phyloP scores from a whole-genome alignment of 164 flowering plant species.

The Vitis vinifera region DNA sequence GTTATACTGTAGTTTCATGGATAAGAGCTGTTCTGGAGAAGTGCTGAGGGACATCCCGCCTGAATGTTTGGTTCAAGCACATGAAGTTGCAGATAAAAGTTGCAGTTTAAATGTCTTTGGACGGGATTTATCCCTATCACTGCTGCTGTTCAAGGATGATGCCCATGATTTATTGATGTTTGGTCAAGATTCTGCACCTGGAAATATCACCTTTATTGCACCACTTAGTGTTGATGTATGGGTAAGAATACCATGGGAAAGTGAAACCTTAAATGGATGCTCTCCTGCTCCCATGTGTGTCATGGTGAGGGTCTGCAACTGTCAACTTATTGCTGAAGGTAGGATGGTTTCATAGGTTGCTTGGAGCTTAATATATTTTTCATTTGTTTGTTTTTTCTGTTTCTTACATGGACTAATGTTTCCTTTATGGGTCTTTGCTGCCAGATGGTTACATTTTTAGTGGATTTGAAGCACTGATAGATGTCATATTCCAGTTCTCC shows the following conservation, averaged over 20 bases:
- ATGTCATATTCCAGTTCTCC: conserved; percentile 50
- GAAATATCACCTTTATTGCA: conserved; percentile 36
- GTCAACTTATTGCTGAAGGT: conserved; percentile 75
- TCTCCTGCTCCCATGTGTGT: conserved; percentile 37
- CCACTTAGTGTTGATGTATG: conserved; percentile 68
- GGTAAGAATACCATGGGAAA: conserved; percentile 67
- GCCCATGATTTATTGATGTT: conserved; percentile 12
- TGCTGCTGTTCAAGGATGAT: conserved; percentile 34
- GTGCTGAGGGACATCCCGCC: conserved; percentile 47
- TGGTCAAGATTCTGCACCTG: conserved; percentile 13
- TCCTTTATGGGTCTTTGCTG: conserved; percentile 11
- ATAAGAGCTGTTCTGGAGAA: conserved; percentile 18
- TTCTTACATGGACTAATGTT: conserved; percentile 1
- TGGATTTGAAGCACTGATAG: conserved; percentile 55
- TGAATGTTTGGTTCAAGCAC: conserved; percentile 44
- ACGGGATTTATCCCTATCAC: conserved; percentile 51
- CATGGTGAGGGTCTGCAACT: conserved; percentile 45
- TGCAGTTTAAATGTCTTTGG: conserved; percentile 67
- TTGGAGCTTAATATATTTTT: neutral
- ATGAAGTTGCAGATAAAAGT: conserved; percentile 31
- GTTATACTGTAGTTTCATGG: conserved; percentile 47
- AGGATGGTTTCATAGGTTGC: conserved; percentile 6
- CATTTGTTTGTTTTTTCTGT: neutral
- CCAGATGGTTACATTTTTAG: conserved; percentile 41
- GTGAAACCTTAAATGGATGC: conserved; percentile 14